These are phyloP conservation scores for Hemisphaericaspora nanyangensis DNA, from an alignment of 805 yeast species.

Conservation along the genomic window DNA sequence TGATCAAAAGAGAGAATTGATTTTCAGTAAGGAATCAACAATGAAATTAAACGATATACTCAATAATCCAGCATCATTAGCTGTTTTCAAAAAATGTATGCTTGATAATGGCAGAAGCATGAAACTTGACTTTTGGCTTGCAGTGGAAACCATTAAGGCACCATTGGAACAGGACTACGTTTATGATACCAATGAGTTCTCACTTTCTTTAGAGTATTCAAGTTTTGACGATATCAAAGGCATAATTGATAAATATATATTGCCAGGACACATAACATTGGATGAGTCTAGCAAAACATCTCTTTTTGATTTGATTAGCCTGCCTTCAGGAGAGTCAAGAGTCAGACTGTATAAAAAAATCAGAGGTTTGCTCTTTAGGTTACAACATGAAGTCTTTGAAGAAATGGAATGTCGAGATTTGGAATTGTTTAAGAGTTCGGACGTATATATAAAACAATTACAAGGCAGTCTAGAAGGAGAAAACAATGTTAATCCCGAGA, in stretches of 20 bases:
- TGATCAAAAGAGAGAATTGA: conserved; percentile 3
- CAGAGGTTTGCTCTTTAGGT: conserved; percentile 51
- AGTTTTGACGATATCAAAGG: conserved; percentile 51
- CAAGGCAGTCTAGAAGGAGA: background rate
- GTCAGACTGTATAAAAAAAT: conserved; percentile 45
- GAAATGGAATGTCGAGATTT: conserved; percentile 52
- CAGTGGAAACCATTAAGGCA: conserved; percentile 63
- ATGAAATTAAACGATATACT: conserved; percentile 49
- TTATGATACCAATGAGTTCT: conserved; percentile 27
- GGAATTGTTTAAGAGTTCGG: conserved; percentile 46
- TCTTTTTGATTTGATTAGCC: conserved; percentile 12
- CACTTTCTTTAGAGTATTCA: conserved; percentile 38
- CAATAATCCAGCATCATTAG: conserved; percentile 42
- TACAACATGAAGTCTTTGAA: conserved; percentile 53
- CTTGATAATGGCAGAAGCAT: conserved; percentile 9
- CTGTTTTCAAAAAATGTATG: conserved; percentile 21
- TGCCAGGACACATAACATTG: background rate
- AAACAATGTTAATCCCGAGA: conserved; percentile 26
- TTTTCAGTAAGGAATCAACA: conserved; percentile 15
- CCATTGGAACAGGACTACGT: conserved; percentile 56
- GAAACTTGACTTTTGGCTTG: conserved; percentile 60
- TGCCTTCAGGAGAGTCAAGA: background rate
- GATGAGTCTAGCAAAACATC: conserved; percentile 27
- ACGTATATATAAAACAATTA: background rate
- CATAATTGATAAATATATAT: conserved; percentile 33